Conservation (phyloP, 495 filamentous ascomycete species). For the Cercophora scortea region DNA sequence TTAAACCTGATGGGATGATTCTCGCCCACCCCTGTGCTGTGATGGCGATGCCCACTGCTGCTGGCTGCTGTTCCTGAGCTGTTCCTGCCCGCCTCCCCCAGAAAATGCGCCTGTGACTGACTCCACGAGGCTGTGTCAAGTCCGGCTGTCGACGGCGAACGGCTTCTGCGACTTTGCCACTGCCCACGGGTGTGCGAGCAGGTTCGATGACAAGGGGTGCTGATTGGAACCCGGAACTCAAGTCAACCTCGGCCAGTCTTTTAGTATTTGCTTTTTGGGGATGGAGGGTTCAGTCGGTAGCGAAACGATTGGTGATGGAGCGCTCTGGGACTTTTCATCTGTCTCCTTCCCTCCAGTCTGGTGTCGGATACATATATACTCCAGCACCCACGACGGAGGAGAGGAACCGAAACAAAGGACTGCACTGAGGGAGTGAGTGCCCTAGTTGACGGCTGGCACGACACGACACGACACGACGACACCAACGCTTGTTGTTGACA, state of each 20-base stretch:
- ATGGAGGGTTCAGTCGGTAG: neutral
- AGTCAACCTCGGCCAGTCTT: too few species aligned
- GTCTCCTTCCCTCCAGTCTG: too few species aligned
- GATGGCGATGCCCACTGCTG: neutral
- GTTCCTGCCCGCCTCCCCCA: neutral
- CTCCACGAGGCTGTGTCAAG: slow-evolving; percentile 11
- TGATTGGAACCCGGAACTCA: neutral
- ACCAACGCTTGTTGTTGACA: too few species aligned
- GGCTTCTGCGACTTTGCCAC: slow-evolving; percentile 12
- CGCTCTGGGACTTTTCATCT: too few species aligned
- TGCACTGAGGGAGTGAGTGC: too few species aligned
- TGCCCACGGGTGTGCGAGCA: neutral
- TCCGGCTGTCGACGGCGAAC: slow-evolving; percentile 21
- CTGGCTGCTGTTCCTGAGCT: neutral
- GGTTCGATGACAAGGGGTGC: neutral
- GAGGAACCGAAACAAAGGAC: too few species aligned
- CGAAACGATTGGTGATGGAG: neutral
- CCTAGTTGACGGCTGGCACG: too few species aligned
- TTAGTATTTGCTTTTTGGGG: neutral
- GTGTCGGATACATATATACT: too few species aligned
- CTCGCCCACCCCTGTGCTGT: too few species aligned
- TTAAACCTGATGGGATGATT: too few species aligned
- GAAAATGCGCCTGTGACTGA: slow-evolving; percentile 6
- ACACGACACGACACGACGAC: too few species aligned
- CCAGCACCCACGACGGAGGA: too few species aligned